Conservation (phyloP, 106 monocot species). For the Iris macrosiphon region DNA sequence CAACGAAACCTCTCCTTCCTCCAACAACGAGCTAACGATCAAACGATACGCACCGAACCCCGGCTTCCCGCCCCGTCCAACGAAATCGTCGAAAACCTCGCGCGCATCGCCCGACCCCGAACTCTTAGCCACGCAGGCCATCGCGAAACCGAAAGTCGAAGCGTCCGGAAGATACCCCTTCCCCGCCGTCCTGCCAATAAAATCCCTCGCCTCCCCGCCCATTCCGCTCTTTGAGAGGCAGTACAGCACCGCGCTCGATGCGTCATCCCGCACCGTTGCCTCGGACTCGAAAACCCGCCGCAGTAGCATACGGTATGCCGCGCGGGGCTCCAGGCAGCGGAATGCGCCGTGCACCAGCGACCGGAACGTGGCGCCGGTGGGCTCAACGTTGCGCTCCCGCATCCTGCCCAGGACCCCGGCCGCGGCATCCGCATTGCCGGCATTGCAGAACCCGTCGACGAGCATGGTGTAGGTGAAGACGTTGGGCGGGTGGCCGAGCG, state of each 20-base stretch:
- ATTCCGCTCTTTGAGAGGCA: conserved; percentile 69
- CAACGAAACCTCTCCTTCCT: conserved; percentile 22
- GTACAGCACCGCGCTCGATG: conserved; percentile 46
- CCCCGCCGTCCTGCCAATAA: conserved; percentile 27
- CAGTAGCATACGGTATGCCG: conserved; percentile 48
- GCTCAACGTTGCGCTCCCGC: conserved; percentile 48
- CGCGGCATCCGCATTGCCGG: conserved; percentile 58
- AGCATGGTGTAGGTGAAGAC: conserved; percentile 89
- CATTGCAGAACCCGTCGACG: conserved; percentile 88
- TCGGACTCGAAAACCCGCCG: conserved; percentile 32
- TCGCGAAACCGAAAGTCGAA: conserved; percentile 32
- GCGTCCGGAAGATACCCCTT: conserved; percentile 48
- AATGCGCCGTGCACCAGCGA: conserved; percentile 77
- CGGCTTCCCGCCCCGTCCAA: conserved; percentile 64
- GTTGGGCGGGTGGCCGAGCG: conserved; percentile 32
- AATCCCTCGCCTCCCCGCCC: conserved; percentile 40
- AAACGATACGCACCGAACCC: conserved; percentile 53
- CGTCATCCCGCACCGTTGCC: conserved; percentile 9
- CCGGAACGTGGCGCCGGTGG: conserved; percentile 66
- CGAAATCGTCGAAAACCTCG: conserved; percentile 51
- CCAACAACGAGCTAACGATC: conserved; percentile 29
- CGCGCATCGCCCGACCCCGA: conserved; percentile 31
- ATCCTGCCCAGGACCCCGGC: conserved; percentile 51
- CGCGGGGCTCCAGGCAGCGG: conserved; percentile 24
- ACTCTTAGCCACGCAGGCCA: conserved; percentile 42